These are phyloP conservation scores for Penicillium sp. DNA, from an alignment of 2,329 filamentous ascomycete species.

Conservation along the genomic window DNA sequence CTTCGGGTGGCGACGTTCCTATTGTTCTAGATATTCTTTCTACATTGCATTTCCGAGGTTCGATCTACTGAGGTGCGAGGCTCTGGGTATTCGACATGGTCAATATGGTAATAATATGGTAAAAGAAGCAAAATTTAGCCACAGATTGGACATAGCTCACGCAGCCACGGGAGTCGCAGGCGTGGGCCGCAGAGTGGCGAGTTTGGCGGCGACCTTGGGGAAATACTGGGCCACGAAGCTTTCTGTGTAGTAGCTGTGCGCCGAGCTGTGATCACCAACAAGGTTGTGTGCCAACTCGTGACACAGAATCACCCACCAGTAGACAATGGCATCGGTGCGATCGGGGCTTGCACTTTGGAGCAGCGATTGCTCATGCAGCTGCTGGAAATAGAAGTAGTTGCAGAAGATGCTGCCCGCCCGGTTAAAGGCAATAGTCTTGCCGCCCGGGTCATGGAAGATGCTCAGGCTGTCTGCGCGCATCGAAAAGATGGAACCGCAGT, in stretches of 20 bases:
- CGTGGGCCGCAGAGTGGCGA: conserved; percentile 27
- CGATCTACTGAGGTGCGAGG: not conserved
- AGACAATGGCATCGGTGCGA: conserved; percentile 66
- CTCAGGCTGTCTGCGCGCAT: conserved; percentile 67
- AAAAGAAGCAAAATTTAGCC: not conserved
- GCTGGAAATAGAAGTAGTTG: conserved; percentile 81
- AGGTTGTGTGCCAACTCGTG: conserved; percentile 96
- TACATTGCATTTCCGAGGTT: not conserved
- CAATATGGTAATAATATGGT: not conserved
- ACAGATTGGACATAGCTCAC: not conserved
- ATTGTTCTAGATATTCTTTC: not conserved
- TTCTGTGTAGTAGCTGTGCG: conserved; percentile 81
- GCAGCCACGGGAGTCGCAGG: not conserved
- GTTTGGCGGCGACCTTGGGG: conserved; percentile 59
- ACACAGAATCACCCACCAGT: conserved; percentile 94
- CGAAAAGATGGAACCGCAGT: conserved; percentile 68
- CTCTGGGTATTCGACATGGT: conserved; percentile 9
- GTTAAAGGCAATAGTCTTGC: conserved; percentile 90
- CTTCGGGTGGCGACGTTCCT: conserved; percentile 14
- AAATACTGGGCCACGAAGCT: conserved; percentile 76
- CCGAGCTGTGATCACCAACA: conserved; percentile 68
- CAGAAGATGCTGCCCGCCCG: conserved; percentile 82
- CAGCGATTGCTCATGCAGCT: conserved; percentile 62
- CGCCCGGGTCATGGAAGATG: conserved; percentile 77
- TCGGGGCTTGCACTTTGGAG: conserved; percentile 38